These are phyloP conservation scores for Trichosanthes truncata DNA, from an alignment of 306 rosid species.

Conservation along the genomic window DNA sequence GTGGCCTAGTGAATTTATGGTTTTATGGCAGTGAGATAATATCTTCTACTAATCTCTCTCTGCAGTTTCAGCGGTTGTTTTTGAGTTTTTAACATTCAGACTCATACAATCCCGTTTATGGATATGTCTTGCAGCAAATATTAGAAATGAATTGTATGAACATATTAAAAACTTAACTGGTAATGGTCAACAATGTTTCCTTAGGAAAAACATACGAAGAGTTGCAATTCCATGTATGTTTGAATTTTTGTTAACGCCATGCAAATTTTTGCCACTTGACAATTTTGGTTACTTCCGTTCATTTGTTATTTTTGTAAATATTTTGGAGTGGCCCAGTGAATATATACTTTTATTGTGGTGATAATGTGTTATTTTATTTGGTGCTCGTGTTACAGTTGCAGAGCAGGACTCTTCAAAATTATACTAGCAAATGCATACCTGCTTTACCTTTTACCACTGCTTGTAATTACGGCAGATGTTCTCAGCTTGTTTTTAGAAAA, in stretches of 20 bases:
- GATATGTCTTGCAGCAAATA: not conserved
- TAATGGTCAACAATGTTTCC: not conserved
- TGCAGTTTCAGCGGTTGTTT: not conserved
- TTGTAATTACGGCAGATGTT: constrained; percentile 19
- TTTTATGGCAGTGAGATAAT: not conserved
- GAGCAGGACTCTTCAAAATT: constrained; percentile 31
- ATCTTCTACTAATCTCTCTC: not conserved
- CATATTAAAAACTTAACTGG: not conserved
- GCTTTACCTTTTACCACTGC: constrained; percentile 13
- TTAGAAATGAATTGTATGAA: not conserved
- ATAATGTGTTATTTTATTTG: not conserved
- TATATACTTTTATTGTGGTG: not conserved
- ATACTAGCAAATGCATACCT: constrained; percentile 19
- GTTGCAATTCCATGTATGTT: not conserved
- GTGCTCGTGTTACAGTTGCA: constrained; percentile 41
- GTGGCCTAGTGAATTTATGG: not conserved
- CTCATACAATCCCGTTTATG: not conserved
- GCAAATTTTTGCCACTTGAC: not conserved
- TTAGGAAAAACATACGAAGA: not conserved
- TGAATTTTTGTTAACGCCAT: not conserved
- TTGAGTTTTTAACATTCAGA: not conserved
- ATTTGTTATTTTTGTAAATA: not conserved
- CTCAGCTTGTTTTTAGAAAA: constrained; percentile 25
- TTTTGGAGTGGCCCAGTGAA: not conserved
- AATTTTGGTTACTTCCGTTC: not conserved